Base-by-base conservation (phyloP, 257 asterid species). In the Ehretia macrophylla region DNA sequence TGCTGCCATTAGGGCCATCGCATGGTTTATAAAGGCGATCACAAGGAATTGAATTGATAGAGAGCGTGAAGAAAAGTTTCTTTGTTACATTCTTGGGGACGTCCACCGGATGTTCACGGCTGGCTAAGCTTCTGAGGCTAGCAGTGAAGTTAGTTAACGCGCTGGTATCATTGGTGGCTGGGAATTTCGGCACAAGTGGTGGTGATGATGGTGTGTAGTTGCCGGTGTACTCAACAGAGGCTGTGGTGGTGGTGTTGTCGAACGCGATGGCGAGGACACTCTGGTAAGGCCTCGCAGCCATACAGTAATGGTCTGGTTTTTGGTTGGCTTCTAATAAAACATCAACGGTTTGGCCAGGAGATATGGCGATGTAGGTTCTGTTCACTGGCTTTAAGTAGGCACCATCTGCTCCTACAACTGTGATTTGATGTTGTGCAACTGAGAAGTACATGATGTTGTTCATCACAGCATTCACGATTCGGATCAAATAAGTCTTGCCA, bases 301-400 rank as follows among this genome's bases (percentile, higher is more conserved):
- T 81, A 81, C 82, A 79, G 35, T 84, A 84, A 59, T 64, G 86
- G 32, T 77, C 52, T 5, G 83, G 86, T 23, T 13, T 47, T 55
- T 84, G 86, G 64, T 84, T 64, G 11, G 88, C 86, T 13, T 60
- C 22, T 1, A 84, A 8, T 53, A 84, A 56, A 69, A 77, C 57
- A 22, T 84, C 93, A 16, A 81, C 63, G 51, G 93, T 84, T 58
- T 84, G 83, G 0, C 93, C 93, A 0, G 93, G 93, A 4, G 86
- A 62, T 5, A 81, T 84, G 0, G 77, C 68, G 8, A 84, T 56
- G 60, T 79, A 77, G 18, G 71, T 70, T 1, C 65, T 71, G 0
- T 11, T 69, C 3, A 79, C 51, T 10, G 80, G 82, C 60, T 75
- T 85, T 3, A 75, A 67, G 69, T 85, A 85, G 59, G 70, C 62